Evolutionary conservation across 805 yeast species (phyloP).

Genomic region (Candida coleopterorum): DNA sequence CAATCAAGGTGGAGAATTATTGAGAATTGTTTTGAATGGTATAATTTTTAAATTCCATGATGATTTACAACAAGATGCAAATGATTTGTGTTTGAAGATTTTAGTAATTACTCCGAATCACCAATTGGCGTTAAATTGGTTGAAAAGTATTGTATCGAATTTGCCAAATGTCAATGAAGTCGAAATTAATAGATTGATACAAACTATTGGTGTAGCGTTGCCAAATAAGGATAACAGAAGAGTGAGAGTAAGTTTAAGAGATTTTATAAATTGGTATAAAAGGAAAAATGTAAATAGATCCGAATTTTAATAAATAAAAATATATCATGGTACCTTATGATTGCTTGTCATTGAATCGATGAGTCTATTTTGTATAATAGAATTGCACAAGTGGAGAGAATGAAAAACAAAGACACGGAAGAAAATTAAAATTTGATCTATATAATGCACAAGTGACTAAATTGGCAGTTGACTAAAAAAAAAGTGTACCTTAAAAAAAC

Average conservation of each 20-base stretch:
- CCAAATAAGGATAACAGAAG: conserved; percentile 67
- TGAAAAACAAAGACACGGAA: too few species aligned
- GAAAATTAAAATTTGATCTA: too few species aligned
- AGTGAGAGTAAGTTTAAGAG: conserved; percentile 65
- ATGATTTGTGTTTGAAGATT: conserved; percentile 64
- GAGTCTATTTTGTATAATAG: too few species aligned
- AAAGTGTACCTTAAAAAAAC: too few species aligned
- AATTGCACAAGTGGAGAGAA: too few species aligned
- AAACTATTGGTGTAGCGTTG: conserved; percentile 54
- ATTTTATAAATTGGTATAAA: conserved; percentile 78
- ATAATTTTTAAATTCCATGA: conserved; percentile 65
- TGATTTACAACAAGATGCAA: conserved; percentile 69
- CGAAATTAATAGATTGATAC: conserved; percentile 62
- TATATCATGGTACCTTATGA: too few species aligned
- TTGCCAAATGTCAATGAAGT: conserved; percentile 65
- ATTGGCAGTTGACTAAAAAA: too few species aligned
- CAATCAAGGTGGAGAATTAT: conserved; percentile 53
- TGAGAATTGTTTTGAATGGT: conserved; percentile 55
- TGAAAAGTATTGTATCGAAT: conserved; percentile 47
- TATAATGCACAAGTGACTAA: too few species aligned
- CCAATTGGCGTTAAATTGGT: conserved; percentile 51
- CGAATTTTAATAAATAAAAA: too few species aligned
- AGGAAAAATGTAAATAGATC: conserved; percentile 58
- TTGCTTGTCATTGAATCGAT: too few species aligned
- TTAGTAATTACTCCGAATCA: conserved; percentile 46